Evolutionary conservation across 1,284 basidiomycete genomes (phyloP).

Genomic region (Trichosporon asahii): DNA sequence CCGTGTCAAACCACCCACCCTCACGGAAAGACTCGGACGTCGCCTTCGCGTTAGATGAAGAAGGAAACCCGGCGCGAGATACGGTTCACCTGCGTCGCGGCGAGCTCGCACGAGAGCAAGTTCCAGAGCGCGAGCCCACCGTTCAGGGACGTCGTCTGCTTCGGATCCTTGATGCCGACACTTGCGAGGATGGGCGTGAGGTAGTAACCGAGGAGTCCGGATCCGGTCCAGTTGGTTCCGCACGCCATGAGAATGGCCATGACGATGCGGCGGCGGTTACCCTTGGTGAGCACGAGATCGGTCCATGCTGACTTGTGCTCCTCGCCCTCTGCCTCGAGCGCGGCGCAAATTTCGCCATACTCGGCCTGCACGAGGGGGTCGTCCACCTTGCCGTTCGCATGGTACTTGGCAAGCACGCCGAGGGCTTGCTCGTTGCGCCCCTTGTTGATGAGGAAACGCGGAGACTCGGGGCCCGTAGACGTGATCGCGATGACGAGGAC

Average conservation of each 20-base stretch:
- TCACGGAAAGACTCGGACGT: conserved; percentile 34
- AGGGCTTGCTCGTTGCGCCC: conserved; percentile 57
- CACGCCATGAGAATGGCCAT: conserved; percentile 12
- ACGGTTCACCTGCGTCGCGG: conserved; percentile 12
- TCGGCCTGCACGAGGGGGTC: conserved; percentile 52
- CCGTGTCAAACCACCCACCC: conserved; percentile 47
- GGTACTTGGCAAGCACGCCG: conserved; percentile 61
- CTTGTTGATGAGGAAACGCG: conserved; percentile 62
- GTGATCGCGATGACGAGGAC: conserved; percentile 5
- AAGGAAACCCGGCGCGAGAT: conserved; percentile 25
- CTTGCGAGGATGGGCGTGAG: conserved; percentile 29
- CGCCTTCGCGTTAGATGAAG: conserved; percentile 35
- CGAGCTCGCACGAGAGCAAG: conserved; percentile 17
- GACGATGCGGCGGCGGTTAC: conserved; percentile 52
- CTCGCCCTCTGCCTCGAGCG: conserved; percentile 41
- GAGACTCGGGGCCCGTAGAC: conserved; percentile 60
- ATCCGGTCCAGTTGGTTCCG: conserved; percentile 28
- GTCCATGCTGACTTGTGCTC: conserved; percentile 25
- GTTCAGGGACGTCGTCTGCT: conserved; percentile 30
- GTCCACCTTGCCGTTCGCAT: conserved; percentile 53
- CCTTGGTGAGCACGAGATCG: conserved; percentile 40
- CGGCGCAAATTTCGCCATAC: conserved; percentile 50
- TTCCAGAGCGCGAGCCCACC: conserved; percentile 27
- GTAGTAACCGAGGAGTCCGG: conserved; percentile 35
- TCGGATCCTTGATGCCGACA: conserved; percentile 32